Base-by-base conservation (phyloP, 2,329 filamentous ascomycete genomes). In the Xylariaceae sp. region DNA sequence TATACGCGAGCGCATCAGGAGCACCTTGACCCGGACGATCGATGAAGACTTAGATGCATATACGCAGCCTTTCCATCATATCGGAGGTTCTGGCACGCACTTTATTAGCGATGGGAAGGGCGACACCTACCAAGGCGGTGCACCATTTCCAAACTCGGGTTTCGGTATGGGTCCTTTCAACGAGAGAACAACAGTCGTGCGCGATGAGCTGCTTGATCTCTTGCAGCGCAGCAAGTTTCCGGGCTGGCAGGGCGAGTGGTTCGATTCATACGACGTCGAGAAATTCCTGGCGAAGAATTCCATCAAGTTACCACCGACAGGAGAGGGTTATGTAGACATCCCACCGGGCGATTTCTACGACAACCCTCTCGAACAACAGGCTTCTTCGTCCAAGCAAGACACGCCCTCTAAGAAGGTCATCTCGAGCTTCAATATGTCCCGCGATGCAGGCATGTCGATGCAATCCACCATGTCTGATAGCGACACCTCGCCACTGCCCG, bases 241-340 rank as follows among this genome's bases (percentile, higher is more conserved):
- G 0, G 88, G 84, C 0, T 88, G 87, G 62, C 82, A 88, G 60
- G 89, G 89, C 3, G 83, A 89, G 54, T 94, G 90, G 78, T 89
- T 88, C 65, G 89, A 94, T 68, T 76, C 85, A 0, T 82, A 89
- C 60, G 90, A 94, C 70, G 86, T 92, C 0, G 88, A 94, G 72
- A 79, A 82, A 10, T 94, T 92, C 69, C 75, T 95, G 2, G 80
- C 80, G 47, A 78, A 82, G 53, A 81, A 82, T 35, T 86, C 86
- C 4, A 82, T 91, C 35, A 71, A 77, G 51, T 84, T 92, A 55
- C 82, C 87, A 8, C 79, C 81, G 8, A 85, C 88, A n/a, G 85
- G 88, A 15, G 85, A 82, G 57, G 77, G 88, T 1, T 80, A 82
- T 52, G 81, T 82, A 7, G 80, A 88, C 53, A 73, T 88, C 18